Evolutionary conservation across 176 grass and related monocot genomes (phyloP).

Genomic region (Phyllostachys edulis): DNA sequence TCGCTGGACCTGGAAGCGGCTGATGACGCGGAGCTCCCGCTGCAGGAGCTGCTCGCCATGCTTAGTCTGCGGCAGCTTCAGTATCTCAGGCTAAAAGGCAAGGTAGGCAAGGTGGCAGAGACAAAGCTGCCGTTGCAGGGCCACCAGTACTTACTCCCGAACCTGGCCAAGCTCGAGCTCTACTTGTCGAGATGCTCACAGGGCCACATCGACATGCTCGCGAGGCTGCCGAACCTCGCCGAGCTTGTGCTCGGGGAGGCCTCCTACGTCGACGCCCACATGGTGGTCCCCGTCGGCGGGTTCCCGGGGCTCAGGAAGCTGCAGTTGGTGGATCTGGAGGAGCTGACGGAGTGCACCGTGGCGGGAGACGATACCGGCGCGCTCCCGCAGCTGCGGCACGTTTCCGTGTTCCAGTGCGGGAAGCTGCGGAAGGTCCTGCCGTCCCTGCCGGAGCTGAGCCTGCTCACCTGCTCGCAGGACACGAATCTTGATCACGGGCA

Average conservation of each 20-base stretch:
- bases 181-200: not conserved
- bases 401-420: not conserved
- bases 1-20: not conserved
- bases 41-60: not conserved
- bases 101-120: not conserved
- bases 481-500: not conserved
- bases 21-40: not conserved
- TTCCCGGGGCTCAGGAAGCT: not conserved
- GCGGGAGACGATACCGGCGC: not conserved
- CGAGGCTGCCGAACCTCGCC: not conserved
- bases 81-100: not conserved
- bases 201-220: not conserved
- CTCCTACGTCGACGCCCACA: not conserved
- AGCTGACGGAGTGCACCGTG: not conserved
- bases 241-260: not conserved
- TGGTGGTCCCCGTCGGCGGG: not conserved
- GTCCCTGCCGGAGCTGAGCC: not conserved
- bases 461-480: not conserved
- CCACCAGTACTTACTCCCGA: not conserved
- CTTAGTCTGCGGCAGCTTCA: not conserved
- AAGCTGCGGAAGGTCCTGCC: not conserved
- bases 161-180: slow-evolving; percentile 13
- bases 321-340: not conserved
- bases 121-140: not conserved
- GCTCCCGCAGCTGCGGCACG: not conserved